These are phyloP conservation scores for Phoenix dactylifera DNA, from an alignment of 176 grass and related monocot species.

Conservation along the genomic window DNA sequence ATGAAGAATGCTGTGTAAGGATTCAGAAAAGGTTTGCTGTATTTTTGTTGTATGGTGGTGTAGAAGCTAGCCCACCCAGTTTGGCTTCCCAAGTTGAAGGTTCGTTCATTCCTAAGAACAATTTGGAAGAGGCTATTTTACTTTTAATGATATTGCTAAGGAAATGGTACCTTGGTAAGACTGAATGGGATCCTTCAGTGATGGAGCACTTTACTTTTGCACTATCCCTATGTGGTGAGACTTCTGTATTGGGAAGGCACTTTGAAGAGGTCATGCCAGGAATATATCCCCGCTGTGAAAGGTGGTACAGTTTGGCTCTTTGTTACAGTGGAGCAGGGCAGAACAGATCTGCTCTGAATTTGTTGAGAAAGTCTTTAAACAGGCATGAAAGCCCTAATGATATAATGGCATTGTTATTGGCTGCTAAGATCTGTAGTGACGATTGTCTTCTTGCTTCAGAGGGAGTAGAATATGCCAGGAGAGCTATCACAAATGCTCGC, in stretches of 20 bases:
- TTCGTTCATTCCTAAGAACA: conserved; percentile 86
- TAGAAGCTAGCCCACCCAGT: conserved; percentile 65
- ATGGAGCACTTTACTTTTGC: conserved; percentile 90
- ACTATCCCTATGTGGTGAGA: conserved; percentile 72
- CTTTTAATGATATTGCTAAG: conserved; percentile 75
- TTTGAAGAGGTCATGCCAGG: conserved; percentile 85
- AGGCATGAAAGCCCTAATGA: conserved; percentile 71
- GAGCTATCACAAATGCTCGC: conserved; percentile 44
- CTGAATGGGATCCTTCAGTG: conserved; percentile 79
- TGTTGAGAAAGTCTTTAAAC: conserved; percentile 70
- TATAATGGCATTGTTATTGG: conserved; percentile 63
- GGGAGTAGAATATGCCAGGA: conserved; percentile 72
- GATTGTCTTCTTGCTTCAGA: conserved; percentile 54
- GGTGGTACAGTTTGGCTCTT: conserved; percentile 83
- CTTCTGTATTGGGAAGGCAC: conserved; percentile 59
- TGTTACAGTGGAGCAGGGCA: conserved; percentile 57
- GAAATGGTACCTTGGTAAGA: conserved; percentile 71
- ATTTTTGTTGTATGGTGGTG: conserved; percentile 72
- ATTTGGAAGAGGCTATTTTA: conserved; percentile 93
- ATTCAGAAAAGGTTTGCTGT: conserved; percentile 95
- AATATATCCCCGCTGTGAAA: conserved; percentile 67
- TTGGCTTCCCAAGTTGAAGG: conserved; percentile 77
- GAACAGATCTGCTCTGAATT: conserved; percentile 65
- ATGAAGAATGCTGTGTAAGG: conserved; percentile 68
- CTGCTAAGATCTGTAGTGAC: conserved; percentile 82